A percentile compares a stretch with the other conserved stretches of the same genome.
Conservation (phyloP, 495 filamentous ascomycete species). For the Daldinia decipiens region DNA sequence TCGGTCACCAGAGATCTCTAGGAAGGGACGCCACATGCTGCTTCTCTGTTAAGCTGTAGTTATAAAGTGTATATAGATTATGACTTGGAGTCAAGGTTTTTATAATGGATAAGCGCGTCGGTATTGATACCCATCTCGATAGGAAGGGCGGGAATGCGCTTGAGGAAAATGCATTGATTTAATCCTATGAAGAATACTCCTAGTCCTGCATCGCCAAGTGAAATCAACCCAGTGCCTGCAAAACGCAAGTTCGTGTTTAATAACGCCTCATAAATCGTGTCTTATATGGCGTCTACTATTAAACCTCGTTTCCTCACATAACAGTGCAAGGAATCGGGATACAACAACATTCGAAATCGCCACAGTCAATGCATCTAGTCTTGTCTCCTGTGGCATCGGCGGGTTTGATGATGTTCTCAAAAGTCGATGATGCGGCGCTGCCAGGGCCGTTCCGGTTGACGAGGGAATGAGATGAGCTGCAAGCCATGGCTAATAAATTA, state of each 20-base stretch:
- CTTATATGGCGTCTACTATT: not conserved
- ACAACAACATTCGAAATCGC: slow-evolving; percentile 59
- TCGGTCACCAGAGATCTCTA: slow-evolving; percentile 17
- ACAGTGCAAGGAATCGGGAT: slow-evolving; percentile 58
- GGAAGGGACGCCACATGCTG: not conserved
- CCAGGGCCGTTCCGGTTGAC: slow-evolving; percentile 53
- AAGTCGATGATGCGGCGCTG: slow-evolving; percentile 52
- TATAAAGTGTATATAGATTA: not conserved
- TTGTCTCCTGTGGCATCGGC: slow-evolving; percentile 50
- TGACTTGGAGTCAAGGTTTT: not conserved
- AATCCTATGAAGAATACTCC: not conserved
- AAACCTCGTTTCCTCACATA: slow-evolving; percentile 45
- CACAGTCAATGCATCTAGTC: slow-evolving; percentile 59
- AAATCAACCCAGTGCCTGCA: slow-evolving; percentile 12
- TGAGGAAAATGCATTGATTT: not conserved
- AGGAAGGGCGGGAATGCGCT: not conserved
- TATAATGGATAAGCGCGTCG: not conserved
- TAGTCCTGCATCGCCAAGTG: not conserved
- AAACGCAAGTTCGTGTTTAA: slow-evolving; percentile 13
- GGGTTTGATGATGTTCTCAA: slow-evolving; percentile 56
- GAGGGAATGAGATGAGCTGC: slow-evolving; percentile 35
- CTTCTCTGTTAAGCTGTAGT: not conserved
- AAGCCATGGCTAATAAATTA: slow-evolving; percentile 41
- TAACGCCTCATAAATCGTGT: slow-evolving; percentile 12
- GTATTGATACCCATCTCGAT: slow-evolving; percentile 23